Evolutionary conservation across 257 asterid genomes (phyloP), one percentile per base, ranked within the genome.

Genomic region (Solanum verrucosum): DNA sequence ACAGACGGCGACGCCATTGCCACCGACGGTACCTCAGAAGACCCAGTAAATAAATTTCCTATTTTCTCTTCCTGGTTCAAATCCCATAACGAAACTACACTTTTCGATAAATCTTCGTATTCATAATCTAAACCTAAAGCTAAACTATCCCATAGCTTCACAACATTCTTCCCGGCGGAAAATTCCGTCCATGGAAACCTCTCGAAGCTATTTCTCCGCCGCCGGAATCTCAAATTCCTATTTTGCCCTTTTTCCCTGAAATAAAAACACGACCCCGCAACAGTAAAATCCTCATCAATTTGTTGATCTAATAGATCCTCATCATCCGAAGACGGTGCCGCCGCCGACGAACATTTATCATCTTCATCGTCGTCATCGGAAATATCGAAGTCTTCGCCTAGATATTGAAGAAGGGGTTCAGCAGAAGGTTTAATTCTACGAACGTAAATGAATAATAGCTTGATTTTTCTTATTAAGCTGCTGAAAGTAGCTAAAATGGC

Each of bases 401-500:
- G 87, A 27, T 87, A 90, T 20, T 90, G 91, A 7, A 90, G 87
- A 40, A 91, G 86, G 18, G 90, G 93, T 74, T 88, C 90, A 1
- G 92, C 67, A 12, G 95, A 93, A 38, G 98, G 92, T 35, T 92
- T 93, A 2, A 93, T 88, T 4, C 89, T 49, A 8, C 90, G 95
- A 7, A 95, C 88, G 16, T 84, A 93, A 44, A 96, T 88, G 83
- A 94, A 87, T 21, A 94, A 77, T 1, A 94, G 91, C 89, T 94
- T 97, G 31, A 95, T 81, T 70, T 93, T 90, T 75, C 63, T 92
- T 49, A 96, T 74, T 85, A 96, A 27, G 88, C 98, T 91, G 90
- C 95, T 91, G 73, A 95, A 94, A 42, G 99, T 92, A 0, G 99
- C 99, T 4, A 93, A 81, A 35, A 97, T 77, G 0, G 98, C 98